phyloP scores from a whole-genome alignment of 1,284 basidiomycete genomes.

The Cryptococcus amylolentus region DNA sequence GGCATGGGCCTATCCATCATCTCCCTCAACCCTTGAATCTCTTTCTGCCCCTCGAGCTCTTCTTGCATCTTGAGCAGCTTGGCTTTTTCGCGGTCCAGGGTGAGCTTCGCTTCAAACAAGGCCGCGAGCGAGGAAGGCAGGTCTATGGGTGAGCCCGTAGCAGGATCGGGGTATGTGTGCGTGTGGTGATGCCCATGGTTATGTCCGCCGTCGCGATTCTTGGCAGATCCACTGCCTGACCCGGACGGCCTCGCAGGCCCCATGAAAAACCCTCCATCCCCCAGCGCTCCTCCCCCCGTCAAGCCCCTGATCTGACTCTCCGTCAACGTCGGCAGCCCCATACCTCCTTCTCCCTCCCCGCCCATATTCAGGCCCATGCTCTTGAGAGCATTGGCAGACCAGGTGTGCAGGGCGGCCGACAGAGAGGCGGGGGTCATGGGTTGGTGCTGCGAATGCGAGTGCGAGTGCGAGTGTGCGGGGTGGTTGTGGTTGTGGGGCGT shows the following conservation, averaged over 20 bases:
- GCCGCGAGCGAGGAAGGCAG: constrained; percentile 44
- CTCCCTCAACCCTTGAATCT: constrained; percentile 12
- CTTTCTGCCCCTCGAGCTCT: constrained; percentile 46
- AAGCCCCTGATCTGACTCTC: constrained; percentile 40
- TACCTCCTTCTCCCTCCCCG: too few relatives aligned
- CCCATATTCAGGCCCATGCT: constrained; percentile 19
- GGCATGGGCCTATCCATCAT: constrained; percentile 4
- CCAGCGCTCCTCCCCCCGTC: constrained; percentile 40
- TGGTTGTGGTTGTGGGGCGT: neutral
- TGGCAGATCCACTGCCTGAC: too few relatives aligned
- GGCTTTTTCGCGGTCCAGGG: constrained; percentile 47
- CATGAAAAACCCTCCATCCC: constrained; percentile 25
- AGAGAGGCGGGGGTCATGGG: neutral
- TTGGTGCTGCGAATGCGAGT: neutral
- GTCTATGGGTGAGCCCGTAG: constrained; percentile 29
- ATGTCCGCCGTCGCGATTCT: too few relatives aligned
- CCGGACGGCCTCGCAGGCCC: constrained; percentile 6
- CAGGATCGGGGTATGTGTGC: too few relatives aligned
- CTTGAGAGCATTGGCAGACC: constrained; percentile 37
- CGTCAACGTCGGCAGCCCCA: constrained; percentile 32
- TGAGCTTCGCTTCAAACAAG: constrained; percentile 48
- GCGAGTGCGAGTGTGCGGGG: constrained; percentile 3
- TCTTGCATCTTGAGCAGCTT: constrained; percentile 48
- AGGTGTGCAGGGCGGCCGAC: constrained; percentile 35
- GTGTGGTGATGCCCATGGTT: neutral